A percentile compares a stretch with the other conserved stretches of the same genome.
Evolutionary conservation across 2,329 filamentous ascomycete species (phyloP).

Genomic region (Orbilia javanica): DNA sequence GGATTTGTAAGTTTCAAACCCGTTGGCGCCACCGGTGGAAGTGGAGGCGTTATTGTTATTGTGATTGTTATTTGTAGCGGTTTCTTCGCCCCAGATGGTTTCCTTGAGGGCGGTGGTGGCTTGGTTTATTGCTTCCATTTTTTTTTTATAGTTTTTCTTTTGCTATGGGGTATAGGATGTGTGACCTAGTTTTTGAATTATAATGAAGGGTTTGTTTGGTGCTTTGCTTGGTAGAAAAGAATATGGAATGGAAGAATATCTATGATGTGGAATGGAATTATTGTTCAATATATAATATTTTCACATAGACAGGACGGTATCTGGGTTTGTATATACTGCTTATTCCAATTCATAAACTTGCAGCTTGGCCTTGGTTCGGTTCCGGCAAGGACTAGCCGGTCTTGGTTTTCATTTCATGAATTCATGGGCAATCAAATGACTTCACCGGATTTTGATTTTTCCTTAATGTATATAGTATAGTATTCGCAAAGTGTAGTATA

Average conservation of each 20-base stretch:
- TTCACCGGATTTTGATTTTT: constrained; percentile 52
- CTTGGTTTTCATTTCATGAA: neutral
- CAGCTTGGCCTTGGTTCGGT: no score
- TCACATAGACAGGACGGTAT: no score
- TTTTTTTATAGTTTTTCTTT: neutral
- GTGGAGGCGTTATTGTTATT: constrained; percentile 64
- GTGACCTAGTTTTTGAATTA: no score
- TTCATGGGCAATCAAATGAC: constrained; percentile 33
- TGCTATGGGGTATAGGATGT: no score
- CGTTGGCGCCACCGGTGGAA: constrained; percentile 65
- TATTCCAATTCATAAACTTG: neutral
- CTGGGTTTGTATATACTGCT: no score
- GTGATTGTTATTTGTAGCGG: constrained; percentile 66
- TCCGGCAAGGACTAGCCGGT: neutral
- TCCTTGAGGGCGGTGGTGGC: constrained; percentile 69
- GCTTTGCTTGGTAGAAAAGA: constrained; percentile 30
- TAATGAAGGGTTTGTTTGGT: neutral
- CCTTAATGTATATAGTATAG: neutral
- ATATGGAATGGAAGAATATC: constrained; percentile 13
- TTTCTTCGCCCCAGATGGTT: neutral
- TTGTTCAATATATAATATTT: no score
- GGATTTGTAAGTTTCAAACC: constrained; percentile 52
- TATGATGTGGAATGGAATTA: no score
- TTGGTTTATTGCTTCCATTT: constrained; percentile 72
- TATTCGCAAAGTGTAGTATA: no score